Conservation (phyloP, 1,139 yeast species). For the Scheffersomyces stambukii region DNA sequence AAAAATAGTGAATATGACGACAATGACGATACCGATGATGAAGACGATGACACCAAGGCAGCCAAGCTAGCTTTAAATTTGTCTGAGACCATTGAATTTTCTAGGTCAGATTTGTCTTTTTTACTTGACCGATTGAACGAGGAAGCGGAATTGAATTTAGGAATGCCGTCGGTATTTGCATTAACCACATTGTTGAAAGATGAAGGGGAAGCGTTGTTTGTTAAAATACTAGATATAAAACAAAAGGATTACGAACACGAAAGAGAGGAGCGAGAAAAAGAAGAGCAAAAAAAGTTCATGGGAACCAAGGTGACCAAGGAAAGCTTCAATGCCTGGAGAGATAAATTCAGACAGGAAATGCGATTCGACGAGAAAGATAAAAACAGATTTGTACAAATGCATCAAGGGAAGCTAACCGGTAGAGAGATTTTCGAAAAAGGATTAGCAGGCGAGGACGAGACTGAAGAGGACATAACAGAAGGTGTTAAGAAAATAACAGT, state of each 20-base stretch:
- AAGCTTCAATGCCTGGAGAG: slow-evolving; percentile 68
- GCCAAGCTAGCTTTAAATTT: slow-evolving; percentile 23
- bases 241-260: slow-evolving; percentile 59
- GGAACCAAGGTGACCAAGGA: slow-evolving; percentile 82
- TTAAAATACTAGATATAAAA: slow-evolving; percentile 47
- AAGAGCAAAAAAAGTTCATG: slow-evolving; percentile 70
- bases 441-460: slow-evolving; percentile 60
- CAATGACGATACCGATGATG: slow-evolving; percentile 35
- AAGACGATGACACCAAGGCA: slow-evolving; percentile 11
- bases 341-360: slow-evolving; percentile 55
- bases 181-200: slow-evolving; percentile 75
- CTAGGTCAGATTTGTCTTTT: slow-evolving; percentile 37
- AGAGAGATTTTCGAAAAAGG: slow-evolving; percentile 88
- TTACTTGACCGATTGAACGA: slow-evolving; percentile 41
- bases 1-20: slow-evolving; percentile 18
- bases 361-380: slow-evolving; percentile 49
- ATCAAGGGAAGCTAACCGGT: slow-evolving; percentile 78
- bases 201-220: slow-evolving; percentile 64
- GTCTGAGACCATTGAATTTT: slow-evolving; percentile 54
- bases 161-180: slow-evolving; percentile 86
- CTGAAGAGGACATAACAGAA: slow-evolving; percentile 21
- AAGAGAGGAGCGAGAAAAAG: slow-evolving; percentile 54
- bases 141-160: slow-evolving; percentile 74
- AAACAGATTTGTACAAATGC: slow-evolving; percentile 52
- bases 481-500: slow-evolving; percentile 18